Base-by-base conservation (phyloP, 139 green algal genomes). In the Chlamydomonas schloesseri region DNA sequence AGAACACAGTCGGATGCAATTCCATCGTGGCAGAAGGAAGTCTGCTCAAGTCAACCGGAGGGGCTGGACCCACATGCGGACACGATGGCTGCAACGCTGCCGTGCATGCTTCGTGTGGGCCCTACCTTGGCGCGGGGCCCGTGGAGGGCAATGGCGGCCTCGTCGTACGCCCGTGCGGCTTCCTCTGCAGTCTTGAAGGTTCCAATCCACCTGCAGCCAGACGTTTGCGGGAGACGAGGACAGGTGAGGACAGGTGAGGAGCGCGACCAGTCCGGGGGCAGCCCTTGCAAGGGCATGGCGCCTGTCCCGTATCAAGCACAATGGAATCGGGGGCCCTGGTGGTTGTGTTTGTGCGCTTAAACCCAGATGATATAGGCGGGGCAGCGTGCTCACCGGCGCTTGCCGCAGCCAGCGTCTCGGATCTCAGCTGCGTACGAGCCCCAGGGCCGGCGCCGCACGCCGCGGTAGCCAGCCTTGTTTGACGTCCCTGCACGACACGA, bases 391-490 rank as follows among this genome's bases (percentile, higher is more conserved):
- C 60, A 73, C 82, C 76, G 80, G 55, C 83, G 91, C 20, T 93
- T 95, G 46, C 90, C 84, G 57, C 90, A 87, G 0, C 77, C 90
- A 14, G 90, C 85, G 87, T 97, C 94, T 6, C 94, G 89, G 58
- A 97, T 97, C 65, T 97, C 94, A 10, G 94, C 94, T 26, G 94
- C 94, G 82, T 90, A 97, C 29, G 93, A 94, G 62, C 93, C 93
- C 94, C 94, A 97, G 9, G 94, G 93, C 58, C 94, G 86, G 83
- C 90, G 88, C 14, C 93, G 88, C 29, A 96, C 93, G n/a, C 93
- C 93, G 2, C 91, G 75, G 80, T 89, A 95, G 60, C 93, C 93
- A 73, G 93, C 91, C 82, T 94, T 94, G 75, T 90, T 91, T 28
- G 55, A 29, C 24, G 37, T 83, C 47, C 68, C 26, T 34, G 26